Evolutionary conservation across 495 filamentous ascomycete species (phyloP).

Genomic region (Daldinia caldariorum): DNA sequence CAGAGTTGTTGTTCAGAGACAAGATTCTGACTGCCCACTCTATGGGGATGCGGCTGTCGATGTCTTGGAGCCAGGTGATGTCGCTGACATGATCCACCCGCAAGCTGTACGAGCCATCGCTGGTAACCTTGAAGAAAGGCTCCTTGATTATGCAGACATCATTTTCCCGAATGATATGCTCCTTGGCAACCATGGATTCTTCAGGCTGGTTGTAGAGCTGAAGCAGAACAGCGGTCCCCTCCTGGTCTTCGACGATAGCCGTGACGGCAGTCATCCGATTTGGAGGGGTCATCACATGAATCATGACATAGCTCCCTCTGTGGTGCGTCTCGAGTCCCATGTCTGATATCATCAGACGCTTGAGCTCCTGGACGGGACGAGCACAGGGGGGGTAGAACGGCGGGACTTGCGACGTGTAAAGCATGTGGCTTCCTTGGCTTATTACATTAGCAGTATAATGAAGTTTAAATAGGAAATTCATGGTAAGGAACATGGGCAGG

Average conservation of each 20-base stretch:
- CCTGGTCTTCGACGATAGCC: conserved; percentile 61
- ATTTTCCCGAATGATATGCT: conserved; percentile 47
- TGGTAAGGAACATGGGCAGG: conserved; percentile 1
- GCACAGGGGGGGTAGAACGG: conserved; percentile 28
- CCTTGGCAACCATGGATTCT: conserved; percentile 22
- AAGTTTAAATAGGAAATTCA: conserved; percentile 15
- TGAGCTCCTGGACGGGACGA: conserved; percentile 20
- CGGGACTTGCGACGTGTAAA: conserved; percentile 18
- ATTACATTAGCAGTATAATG: neutral
- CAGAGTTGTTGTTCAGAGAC: conserved; percentile 40
- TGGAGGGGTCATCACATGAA: conserved; percentile 52
- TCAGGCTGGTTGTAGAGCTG: conserved; percentile 56
- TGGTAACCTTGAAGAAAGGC: conserved; percentile 58
- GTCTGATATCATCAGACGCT: conserved; percentile 39
- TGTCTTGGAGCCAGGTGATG: conserved; percentile 47
- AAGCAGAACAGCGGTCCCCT: conserved; percentile 50
- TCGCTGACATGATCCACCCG: conserved; percentile 65
- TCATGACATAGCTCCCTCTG: conserved; percentile 53
- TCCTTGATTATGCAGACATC: conserved; percentile 61
- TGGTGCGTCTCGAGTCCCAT: conserved; percentile 61
- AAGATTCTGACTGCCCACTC: conserved; percentile 48
- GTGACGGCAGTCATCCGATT: conserved; percentile 51
- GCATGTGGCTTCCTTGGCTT: neutral
- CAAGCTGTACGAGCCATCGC: conserved; percentile 53
- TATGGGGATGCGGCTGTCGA: conserved; percentile 49